Percentiles rank a stretch among this genome's conserved stretches.
Evolutionary conservation across 179 eudicot genomes (phyloP).

Genomic region (Silene vulgaris): DNA sequence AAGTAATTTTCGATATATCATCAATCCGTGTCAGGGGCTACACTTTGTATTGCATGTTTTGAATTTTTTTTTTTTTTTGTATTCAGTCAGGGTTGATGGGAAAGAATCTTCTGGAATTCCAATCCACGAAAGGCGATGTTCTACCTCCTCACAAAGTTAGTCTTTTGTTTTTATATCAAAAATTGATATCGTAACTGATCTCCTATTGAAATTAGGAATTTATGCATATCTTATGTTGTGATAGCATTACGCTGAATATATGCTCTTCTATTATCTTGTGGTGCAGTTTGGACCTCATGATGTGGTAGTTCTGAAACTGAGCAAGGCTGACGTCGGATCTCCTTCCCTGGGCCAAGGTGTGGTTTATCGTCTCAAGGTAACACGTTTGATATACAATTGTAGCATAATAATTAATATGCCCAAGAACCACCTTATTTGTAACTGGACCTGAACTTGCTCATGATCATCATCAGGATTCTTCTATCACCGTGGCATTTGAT

Average conservation of each 20-base stretch:
- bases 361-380: conserved; percentile 90
- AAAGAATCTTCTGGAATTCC: conserved; percentile 78
- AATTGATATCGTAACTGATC: background rate
- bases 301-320: conserved; percentile 80
- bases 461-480: conserved; percentile 62
- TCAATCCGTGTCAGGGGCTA: background rate
- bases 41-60: background rate
- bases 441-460: conserved; percentile 18
- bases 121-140: conserved; percentile 90
- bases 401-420: background rate
- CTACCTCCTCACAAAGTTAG: conserved; percentile 92
- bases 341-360: conserved; percentile 92
- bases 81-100: conserved; percentile 86
- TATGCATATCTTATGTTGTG: background rate
- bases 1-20: conserved; percentile 35
- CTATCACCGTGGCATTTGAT: conserved; percentile 89
- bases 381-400: background rate
- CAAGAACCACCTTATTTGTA: conserved; percentile 1
- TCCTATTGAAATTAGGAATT: background rate
- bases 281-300: conserved; percentile 93
- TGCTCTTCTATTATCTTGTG: background rate
- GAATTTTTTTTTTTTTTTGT: background rate
- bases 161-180: background rate
- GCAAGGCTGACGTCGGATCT: conserved; percentile 80
- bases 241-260: too few species aligned